These are phyloP conservation scores for Yueomyces sinensis DNA, from an alignment of 805 yeast species.

Conservation along the genomic window DNA sequence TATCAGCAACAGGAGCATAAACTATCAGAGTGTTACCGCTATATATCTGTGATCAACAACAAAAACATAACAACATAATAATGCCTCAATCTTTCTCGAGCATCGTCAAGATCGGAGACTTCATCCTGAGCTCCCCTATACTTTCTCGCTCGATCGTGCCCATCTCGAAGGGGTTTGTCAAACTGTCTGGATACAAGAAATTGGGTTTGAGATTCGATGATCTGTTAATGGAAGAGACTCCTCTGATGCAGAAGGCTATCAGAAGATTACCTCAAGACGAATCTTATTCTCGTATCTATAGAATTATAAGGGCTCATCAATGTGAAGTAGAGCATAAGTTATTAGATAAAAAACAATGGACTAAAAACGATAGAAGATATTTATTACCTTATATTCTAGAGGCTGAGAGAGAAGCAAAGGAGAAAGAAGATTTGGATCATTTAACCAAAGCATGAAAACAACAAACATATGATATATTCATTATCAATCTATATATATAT, in stretches of 20 bases:
- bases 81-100: conserved; percentile 44
- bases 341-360: conserved; percentile 67
- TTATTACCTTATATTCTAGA: conserved; percentile 82
- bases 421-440: conserved; percentile 82
- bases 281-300: conserved; percentile 81
- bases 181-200: conserved; percentile 85
- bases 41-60: no score
- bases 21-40: no score
- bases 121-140: conserved; percentile 66
- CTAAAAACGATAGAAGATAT: conserved; percentile 71
- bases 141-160: conserved; percentile 71
- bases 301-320: conserved; percentile 89
- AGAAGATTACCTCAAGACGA: conserved; percentile 76
- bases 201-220: conserved; percentile 89
- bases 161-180: conserved; percentile 57
- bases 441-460: conserved; percentile 26
- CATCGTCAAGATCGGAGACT: conserved; percentile 63
- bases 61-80: not conserved
- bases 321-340: conserved; percentile 70
- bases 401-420: conserved; percentile 85
- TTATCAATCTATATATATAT: not conserved
- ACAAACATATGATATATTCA: no score
- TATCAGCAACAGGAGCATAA: no score
- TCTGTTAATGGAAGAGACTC: conserved; percentile 75
- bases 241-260: conserved; percentile 75